Percentiles rank a stretch among this genome's conserved stretches.
These are phyloP conservation scores for Panus rudis DNA, from an alignment of 768 basidiomycete species.

Conservation along the genomic window DNA sequence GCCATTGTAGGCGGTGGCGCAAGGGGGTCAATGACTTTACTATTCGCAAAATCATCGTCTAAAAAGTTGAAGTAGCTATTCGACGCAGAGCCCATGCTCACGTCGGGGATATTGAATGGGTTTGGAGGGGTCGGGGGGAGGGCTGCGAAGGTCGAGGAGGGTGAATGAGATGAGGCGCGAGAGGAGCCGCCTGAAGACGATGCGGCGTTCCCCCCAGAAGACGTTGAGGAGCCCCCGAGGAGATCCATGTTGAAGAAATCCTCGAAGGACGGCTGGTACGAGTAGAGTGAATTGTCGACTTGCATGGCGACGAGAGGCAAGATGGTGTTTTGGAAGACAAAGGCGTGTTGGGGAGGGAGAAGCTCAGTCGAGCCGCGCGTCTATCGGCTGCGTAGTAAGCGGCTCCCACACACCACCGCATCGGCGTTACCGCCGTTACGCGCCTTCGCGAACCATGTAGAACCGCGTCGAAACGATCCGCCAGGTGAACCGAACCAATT, in stretches of 20 bases:
- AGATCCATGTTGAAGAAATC: slow-evolving; percentile 67
- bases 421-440: too few relatives aligned
- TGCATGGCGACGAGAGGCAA: slow-evolving; percentile 32
- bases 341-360: too few relatives aligned
- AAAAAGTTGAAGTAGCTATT: slow-evolving; percentile 21
- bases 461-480: too few relatives aligned
- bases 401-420: too few relatives aligned
- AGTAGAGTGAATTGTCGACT: slow-evolving; percentile 32
- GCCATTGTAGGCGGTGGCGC: slow-evolving; percentile 18
- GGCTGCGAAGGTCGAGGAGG: slow-evolving; percentile 18
- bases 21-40: slow-evolving; percentile 20
- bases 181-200: slow-evolving; percentile 19
- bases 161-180: slow-evolving; percentile 18
- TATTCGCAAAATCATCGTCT: slow-evolving; percentile 20
- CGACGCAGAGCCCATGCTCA: slow-evolving; percentile 6
- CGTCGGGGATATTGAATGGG: slow-evolving; percentile 15
- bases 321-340: too few relatives aligned
- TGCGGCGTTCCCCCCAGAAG: slow-evolving; percentile 9
- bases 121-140: slow-evolving; percentile 22
- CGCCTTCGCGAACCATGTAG: too few relatives aligned
- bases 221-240: slow-evolving; percentile 27
- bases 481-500: too few relatives aligned
- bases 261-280: slow-evolving; percentile 36
- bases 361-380: too few relatives aligned
- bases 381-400: too few relatives aligned